Percentiles rank a stretch among this genome's conserved stretches.
phyloP scores from a whole-genome alignment of 352 stramenopile genomes.

The Phytophthora quininea region DNA sequence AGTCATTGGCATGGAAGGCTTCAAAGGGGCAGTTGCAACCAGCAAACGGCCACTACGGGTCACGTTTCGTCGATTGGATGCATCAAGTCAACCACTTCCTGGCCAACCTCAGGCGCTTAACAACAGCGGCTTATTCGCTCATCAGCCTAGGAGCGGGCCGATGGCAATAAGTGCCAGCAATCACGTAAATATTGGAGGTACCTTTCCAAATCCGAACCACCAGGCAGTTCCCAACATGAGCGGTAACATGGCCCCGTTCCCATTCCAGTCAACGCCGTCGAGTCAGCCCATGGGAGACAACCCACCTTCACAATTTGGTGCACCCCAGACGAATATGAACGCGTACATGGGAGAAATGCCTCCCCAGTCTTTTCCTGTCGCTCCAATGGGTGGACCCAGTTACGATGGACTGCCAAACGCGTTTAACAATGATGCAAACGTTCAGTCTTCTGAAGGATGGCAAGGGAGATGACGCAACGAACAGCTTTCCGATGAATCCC shows the following conservation, averaged over 20 bases:
- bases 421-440: slow-evolving; percentile 21
- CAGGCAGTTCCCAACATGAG: slow-evolving; percentile 24
- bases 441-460: slow-evolving; percentile 22
- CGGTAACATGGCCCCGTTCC: slow-evolving; percentile 38
- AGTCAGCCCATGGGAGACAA: slow-evolving; percentile 29
- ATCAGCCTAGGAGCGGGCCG: slow-evolving; percentile 15
- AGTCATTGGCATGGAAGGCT: slow-evolving; percentile 81
- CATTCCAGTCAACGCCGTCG: slow-evolving; percentile 32
- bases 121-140: slow-evolving; percentile 23
- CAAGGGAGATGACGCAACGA: slow-evolving; percentile 27
- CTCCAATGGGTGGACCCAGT: slow-evolving; percentile 22
- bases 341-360: slow-evolving; percentile 44
- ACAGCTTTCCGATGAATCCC: slow-evolving; percentile 13
- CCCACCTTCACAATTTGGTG: slow-evolving; percentile 32
- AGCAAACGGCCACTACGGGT: slow-evolving; percentile 71
- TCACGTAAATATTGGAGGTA: slow-evolving; percentile 12
- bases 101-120: slow-evolving; percentile 1
- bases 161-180: slow-evolving; percentile 13
- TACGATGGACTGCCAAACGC: slow-evolving; percentile 36
- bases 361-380: slow-evolving; percentile 25
- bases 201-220: slow-evolving; percentile 9
- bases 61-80: slow-evolving; percentile 60
- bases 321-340: slow-evolving; percentile 20
- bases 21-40: slow-evolving; percentile 69
- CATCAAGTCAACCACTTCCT: slow-evolving; percentile 21